Evolutionary conservation across 2,329 filamentous ascomycete species (phyloP).

Genomic region (Coleophoma crateriformis): DNA sequence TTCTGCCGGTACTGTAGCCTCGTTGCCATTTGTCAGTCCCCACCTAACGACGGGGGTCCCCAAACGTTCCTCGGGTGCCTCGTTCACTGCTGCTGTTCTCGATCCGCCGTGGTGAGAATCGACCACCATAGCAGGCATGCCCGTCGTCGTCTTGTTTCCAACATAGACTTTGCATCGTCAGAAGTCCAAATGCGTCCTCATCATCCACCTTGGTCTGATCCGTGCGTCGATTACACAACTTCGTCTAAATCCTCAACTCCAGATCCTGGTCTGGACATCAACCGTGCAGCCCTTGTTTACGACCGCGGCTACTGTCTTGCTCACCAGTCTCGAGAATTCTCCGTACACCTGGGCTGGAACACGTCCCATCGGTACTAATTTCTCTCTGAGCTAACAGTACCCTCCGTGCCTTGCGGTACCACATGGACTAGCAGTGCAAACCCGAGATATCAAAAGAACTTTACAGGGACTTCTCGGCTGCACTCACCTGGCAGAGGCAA

Average conservation of each 20-base stretch:
- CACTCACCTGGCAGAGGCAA: conserved; percentile 22
- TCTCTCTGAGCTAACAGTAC: conserved; percentile 11
- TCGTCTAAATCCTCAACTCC: conserved; percentile 13
- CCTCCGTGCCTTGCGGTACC: too few relatives aligned
- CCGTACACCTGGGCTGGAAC: conserved; percentile 8
- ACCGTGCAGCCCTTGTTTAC: conserved; percentile 21
- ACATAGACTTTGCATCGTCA: neutral
- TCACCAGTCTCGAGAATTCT: conserved; percentile 14
- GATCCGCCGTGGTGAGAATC: neutral
- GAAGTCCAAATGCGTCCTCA: conserved; percentile 6
- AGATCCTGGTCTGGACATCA: conserved; percentile 9
- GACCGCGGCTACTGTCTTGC: conserved; percentile 3
- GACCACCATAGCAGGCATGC: neutral
- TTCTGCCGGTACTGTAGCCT: conserved; percentile 12
- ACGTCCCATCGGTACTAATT: conserved; percentile 13
- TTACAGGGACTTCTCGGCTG: conserved; percentile 23
- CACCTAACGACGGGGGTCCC: conserved; percentile 13
- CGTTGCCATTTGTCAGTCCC: conserved; percentile 22
- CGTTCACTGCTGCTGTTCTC: neutral
- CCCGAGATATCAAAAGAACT: conserved; percentile 4
- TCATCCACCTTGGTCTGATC: conserved; percentile 12
- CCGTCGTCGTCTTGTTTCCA: neutral
- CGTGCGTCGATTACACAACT: conserved; percentile 12
- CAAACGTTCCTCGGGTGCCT: conserved; percentile 8
- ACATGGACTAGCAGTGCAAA: too few relatives aligned